These are phyloP conservation scores for Exidia glandulosa DNA, from an alignment of 768 basidiomycete species.

Conservation along the genomic window DNA sequence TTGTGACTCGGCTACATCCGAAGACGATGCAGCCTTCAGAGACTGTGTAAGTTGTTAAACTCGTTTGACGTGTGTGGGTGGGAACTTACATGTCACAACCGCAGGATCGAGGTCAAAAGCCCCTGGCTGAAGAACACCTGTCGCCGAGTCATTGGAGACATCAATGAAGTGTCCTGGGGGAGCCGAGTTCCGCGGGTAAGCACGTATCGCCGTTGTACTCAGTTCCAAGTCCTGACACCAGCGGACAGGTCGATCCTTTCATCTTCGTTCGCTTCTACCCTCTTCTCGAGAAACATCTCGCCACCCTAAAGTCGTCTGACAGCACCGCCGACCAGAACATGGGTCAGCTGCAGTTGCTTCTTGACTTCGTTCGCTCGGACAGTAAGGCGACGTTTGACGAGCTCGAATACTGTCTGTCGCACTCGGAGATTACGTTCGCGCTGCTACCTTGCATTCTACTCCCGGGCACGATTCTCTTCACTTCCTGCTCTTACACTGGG, in stretches of 20 bases:
- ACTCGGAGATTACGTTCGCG: conserved; percentile 47
- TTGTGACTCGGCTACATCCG: background rate
- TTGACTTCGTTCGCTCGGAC: conserved; percentile 38
- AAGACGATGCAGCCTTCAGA: background rate
- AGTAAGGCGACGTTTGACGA: conserved; percentile 36
- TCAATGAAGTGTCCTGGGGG: conserved; percentile 54
- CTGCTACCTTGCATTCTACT: conserved; percentile 45
- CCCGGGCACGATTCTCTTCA: conserved; percentile 40
- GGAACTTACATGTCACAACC: conserved; percentile 17
- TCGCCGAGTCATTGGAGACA: conserved; percentile 44
- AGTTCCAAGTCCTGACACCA: background rate
- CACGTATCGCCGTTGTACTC: background rate
- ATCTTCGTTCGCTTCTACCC: conserved; percentile 44
- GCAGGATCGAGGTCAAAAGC: conserved; percentile 48
- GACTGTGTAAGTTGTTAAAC: background rate
- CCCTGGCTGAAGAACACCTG: conserved; percentile 45
- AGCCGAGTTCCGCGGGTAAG: conserved; percentile 43
- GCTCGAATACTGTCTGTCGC: conserved; percentile 37
- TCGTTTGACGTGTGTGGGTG: no score
- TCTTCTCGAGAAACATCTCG: conserved; percentile 34
- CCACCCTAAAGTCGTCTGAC: conserved; percentile 21
- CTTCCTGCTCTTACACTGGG: conserved; percentile 41
- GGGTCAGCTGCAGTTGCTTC: conserved; percentile 38
- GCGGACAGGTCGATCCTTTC: conserved; percentile 45
- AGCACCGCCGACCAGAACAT: conserved; percentile 32